Base-by-base conservation (phyloP, 2,329 filamentous ascomycete genomes). In the Verticillium longisporum region DNA sequence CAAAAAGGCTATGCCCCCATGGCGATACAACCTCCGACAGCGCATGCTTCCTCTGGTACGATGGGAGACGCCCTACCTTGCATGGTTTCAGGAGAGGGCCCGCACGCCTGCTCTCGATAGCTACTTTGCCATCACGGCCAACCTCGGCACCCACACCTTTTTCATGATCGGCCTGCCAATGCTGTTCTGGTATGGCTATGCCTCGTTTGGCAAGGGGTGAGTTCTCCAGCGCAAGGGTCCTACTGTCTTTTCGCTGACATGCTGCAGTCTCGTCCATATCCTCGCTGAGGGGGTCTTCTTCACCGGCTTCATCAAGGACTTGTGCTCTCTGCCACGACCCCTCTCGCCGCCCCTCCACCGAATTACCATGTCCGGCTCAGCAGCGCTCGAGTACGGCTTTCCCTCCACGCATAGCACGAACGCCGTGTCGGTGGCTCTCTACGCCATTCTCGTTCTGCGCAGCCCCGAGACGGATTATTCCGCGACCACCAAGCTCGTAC, bases 381-480 rank as follows among this genome's bases (percentile, higher is more conserved):
- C 91, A 3, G 92, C 94, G 10, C 83, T 99, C 60, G 95, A 99
- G 72, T 99, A 99, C 72, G 95, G 95, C 21, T 98, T 98, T 68
- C 95, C 95, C 0, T 97, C 93, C 9, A 98, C 95, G 0, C 95
- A 99, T 73, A 97, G 93, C 14, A 95, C 95, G 57, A 99, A 99
- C 73, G 95, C 95, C 2, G 90, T 98, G 6, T 97, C 94, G 0
- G 94, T 98, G 15, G 91, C 92, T 38, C 83, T 96, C 5, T 97
- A 97, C 73, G 88, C 84, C 34, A 78, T 98, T 7, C 82, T 93
- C 60, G 80, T 88, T 56, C 78, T 98, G 18, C 84, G 83, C 65
- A 83, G 83, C 32, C 82, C 86, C 1, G 83, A 86, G n/a, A 86
- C 87, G 60, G 79, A 83, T n/a, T 78, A 91, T 62, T 76, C 83